These are phyloP conservation scores for Coniferiporia sulphurascens DNA, from an alignment of 1,284 basidiomycete species.

Conservation along the genomic window DNA sequence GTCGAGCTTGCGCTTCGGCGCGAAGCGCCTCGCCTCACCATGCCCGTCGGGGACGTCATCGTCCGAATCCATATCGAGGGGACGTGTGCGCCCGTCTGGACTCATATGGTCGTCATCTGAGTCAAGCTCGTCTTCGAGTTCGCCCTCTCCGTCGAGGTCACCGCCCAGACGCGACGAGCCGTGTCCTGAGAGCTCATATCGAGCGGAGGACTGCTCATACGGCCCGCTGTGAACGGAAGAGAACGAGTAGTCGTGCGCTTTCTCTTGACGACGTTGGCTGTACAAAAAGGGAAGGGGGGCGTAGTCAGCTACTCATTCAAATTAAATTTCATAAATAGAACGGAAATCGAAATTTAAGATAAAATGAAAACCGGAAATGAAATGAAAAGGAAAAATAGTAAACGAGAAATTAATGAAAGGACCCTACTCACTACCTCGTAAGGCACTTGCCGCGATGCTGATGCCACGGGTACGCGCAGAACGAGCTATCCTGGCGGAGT, in stretches of 20 bases:
- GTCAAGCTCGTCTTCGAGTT: constrained; percentile 39
- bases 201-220: background rate
- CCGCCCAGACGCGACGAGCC: constrained; percentile 21
- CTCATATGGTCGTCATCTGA: constrained; percentile 32
- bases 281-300: too few species aligned
- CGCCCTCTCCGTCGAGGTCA: constrained; percentile 14
- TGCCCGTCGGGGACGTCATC: background rate
- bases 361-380: constrained; percentile 6
- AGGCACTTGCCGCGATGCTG: constrained; percentile 72
- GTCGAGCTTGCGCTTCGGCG: background rate
- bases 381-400: background rate
- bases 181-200: constrained; percentile 23
- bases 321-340: constrained; percentile 5
- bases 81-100: background rate
- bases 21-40: background rate
- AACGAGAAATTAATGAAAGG: constrained; percentile 4
- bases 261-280: constrained; percentile 17
- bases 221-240: background rate
- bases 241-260: background rate
- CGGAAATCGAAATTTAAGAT: constrained; percentile 2
- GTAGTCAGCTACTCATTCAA: background rate
- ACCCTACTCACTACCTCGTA: constrained; percentile 50
- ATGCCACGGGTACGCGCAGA: constrained; percentile 72
- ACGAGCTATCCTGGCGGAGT: constrained; percentile 64
- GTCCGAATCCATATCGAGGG: constrained; percentile 1